phyloP scores from a whole-genome alignment of 2,329 filamentous ascomycete genomes.

The Pezizomycotina sp. region DNA sequence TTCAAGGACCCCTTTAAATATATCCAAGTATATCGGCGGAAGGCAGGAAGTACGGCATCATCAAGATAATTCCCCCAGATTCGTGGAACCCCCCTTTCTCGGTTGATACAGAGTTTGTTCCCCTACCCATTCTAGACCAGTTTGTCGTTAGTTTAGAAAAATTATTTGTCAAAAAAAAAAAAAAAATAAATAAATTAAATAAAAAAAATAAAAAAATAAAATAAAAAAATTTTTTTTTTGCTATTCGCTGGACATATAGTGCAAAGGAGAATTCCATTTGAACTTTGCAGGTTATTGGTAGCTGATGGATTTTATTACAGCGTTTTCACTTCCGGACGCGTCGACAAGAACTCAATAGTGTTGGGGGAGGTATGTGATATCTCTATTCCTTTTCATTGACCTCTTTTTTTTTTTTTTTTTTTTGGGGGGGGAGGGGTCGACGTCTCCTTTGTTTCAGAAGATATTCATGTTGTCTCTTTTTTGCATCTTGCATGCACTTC shows the following conservation, averaged over 20 bases:
- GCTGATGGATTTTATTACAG: constrained; percentile 33
- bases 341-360: constrained; percentile 90
- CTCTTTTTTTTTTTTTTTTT: too few species aligned
- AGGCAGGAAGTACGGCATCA: constrained; percentile 73
- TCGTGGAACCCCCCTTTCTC: constrained; percentile 90
- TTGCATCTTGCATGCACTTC: too few species aligned
- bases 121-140: neutral
- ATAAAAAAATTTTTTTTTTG: neutral
- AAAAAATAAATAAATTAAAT: neutral
- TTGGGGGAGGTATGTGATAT: constrained; percentile 98
- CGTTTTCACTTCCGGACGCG: constrained; percentile 93
- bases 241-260: too few species aligned
- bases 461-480: constrained; percentile 2
- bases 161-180: too few species aligned
- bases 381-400: too few species aligned
- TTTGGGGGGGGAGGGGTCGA: too few species aligned
- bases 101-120: constrained; percentile 80
- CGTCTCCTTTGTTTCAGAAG: too few species aligned
- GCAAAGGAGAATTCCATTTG: neutral
- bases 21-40: constrained; percentile 82
- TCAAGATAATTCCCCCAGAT: constrained; percentile 88
- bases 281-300: neutral
- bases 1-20: constrained; percentile 91
- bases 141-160: neutral
- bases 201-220: too few species aligned